Conservation (phyloP, 2,329 filamentous ascomycete species). For the Penicillium sp. region DNA sequence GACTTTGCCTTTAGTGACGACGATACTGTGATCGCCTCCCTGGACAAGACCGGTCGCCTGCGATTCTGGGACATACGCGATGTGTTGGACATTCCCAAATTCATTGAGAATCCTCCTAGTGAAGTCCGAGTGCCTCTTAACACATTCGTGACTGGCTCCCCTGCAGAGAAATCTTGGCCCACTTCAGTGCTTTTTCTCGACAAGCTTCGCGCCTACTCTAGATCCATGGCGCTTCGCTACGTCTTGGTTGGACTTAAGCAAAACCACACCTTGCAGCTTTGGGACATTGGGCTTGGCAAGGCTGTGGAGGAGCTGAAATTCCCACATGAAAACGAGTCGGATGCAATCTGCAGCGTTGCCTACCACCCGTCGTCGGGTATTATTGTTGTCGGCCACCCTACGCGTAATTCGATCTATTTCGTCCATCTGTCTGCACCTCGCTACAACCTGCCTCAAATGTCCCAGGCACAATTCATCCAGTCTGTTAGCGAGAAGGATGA, state of each 20-base stretch:
- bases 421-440: constrained; percentile 89
- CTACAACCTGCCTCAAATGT: constrained; percentile 73
- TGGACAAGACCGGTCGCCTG: constrained; percentile 93
- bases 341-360: constrained; percentile 94
- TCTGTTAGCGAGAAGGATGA: constrained; percentile 67
- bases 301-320: constrained; percentile 96
- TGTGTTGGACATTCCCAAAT: constrained; percentile 52
- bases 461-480: constrained; percentile 81
- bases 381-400: constrained; percentile 91
- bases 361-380: constrained; percentile 91
- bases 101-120: constrained; percentile 47
- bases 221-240: constrained; percentile 83
- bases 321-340: constrained; percentile 90
- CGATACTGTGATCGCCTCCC: constrained; percentile 85
- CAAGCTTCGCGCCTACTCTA: constrained; percentile 88
- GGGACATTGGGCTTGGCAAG: constrained; percentile 93
- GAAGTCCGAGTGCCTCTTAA: constrained; percentile 82
- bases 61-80: constrained; percentile 97
- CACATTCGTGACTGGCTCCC: constrained; percentile 77
- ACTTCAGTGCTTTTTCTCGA: constrained; percentile 94
- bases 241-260: constrained; percentile 98
- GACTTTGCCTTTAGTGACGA: constrained; percentile 98
- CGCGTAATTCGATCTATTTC: constrained; percentile 95
- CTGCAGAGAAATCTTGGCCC: constrained; percentile 90
- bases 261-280: constrained; percentile 96